These are phyloP conservation scores for Rubroboletus pulcherrimus DNA, from an alignment of 768 basidiomycete genomes.

Conservation along the genomic window DNA sequence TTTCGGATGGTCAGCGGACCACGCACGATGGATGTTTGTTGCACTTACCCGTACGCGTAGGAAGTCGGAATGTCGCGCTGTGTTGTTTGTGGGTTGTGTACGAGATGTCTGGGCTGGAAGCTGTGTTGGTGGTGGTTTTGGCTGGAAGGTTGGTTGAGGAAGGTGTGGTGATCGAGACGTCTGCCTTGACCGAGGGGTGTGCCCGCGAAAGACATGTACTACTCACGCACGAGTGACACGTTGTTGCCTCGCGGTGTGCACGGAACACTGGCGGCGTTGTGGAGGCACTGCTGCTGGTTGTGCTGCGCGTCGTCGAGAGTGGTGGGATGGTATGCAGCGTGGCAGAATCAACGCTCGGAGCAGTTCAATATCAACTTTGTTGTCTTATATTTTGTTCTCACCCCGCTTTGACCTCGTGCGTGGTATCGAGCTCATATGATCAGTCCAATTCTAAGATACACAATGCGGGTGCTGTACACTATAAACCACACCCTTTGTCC, in stretches of 20 bases:
- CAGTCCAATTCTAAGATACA: conserved; percentile 17
- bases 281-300: conserved; percentile 10
- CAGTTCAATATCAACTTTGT: conserved; percentile 17
- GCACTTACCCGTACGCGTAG: conserved; percentile 66
- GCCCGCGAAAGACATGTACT: conserved; percentile 81
- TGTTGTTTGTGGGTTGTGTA: conserved; percentile 31
- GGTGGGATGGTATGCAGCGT: too few relatives aligned
- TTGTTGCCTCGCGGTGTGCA: conserved; percentile 11
- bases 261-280: conserved; percentile 1
- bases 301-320: conserved; percentile 4
- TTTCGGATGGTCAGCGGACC: conserved; percentile 27
- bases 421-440: not conserved
- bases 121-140: conserved; percentile 32
- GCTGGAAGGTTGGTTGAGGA: conserved; percentile 54
- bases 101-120: conserved; percentile 23
- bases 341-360: not conserved
- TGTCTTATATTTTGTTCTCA: conserved; percentile 23
- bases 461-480: conserved; percentile 19
- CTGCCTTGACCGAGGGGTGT: conserved; percentile 83
- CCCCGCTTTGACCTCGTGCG: conserved; percentile 1
- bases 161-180: conserved; percentile 77
- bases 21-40: conserved; percentile 8
- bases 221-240: conserved; percentile 14
- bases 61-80: conserved; percentile 49
- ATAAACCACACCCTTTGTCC: conserved; percentile 9